A percentile compares a stretch with the other conserved stretches of the same genome.
phyloP scores from a whole-genome alignment of 2,329 filamentous ascomycete genomes.

The Ophiostoma sp. region DNA sequence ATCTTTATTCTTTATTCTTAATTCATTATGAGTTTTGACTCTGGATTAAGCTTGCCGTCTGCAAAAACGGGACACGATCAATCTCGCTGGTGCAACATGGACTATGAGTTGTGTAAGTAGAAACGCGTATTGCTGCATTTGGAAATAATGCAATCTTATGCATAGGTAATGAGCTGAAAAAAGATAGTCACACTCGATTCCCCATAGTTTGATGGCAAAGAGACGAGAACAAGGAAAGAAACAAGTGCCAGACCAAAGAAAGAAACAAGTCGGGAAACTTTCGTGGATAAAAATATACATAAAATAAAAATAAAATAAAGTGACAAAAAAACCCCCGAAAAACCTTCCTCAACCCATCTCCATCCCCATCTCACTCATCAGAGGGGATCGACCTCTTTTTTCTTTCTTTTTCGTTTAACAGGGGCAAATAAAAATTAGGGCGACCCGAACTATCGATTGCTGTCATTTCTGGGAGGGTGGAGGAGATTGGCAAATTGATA shows the following conservation, averaged over 20 bases:
- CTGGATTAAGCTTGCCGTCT: background rate
- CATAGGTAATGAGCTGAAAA: conserved; percentile 6
- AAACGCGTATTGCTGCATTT: conserved; percentile 14
- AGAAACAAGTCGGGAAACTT: background rate
- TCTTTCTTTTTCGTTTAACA: background rate
- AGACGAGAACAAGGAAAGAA: background rate
- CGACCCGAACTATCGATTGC: conserved; percentile 25
- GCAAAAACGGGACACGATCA: background rate
- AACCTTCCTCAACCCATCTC: background rate
- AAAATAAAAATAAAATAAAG: background rate
- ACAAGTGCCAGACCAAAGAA: background rate
- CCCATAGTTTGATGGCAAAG: background rate
- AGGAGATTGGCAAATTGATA: conserved; percentile 23
- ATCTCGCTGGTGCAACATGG: background rate
- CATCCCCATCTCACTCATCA: conserved; percentile 10
- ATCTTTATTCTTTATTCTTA: background rate
- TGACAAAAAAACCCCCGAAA: background rate
- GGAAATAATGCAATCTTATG: conserved; percentile 16
- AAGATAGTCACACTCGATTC: background rate
- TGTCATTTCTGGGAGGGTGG: conserved; percentile 4
- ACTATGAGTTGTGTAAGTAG: background rate
- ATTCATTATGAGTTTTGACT: background rate
- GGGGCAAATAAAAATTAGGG: conserved; percentile 5
- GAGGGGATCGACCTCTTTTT: conserved; percentile 1
- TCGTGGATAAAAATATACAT: background rate